These are phyloP conservation scores for Boeremia lycopersici DNA, from an alignment of 2,329 filamentous ascomycete species.

Conservation along the genomic window DNA sequence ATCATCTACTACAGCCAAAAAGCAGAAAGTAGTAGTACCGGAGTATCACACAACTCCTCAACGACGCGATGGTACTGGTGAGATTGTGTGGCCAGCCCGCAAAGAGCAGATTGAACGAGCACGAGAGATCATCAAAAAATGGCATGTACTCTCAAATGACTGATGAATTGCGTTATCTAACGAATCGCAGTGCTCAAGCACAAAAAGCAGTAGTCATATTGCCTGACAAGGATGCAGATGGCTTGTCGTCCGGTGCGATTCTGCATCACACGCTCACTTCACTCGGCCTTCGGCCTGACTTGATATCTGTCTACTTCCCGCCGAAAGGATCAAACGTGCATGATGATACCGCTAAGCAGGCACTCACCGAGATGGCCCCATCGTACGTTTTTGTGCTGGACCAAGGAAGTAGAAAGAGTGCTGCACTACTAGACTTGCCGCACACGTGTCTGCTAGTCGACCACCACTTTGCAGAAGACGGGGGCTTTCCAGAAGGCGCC, in stretches of 20 bases:
- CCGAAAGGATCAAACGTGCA: slow-evolving; percentile 66
- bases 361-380: slow-evolving; percentile 59
- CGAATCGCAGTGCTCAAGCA: slow-evolving; percentile 54
- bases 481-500: slow-evolving; percentile 63
- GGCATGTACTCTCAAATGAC: slow-evolving; percentile 49
- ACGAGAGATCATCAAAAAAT: slow-evolving; percentile 62
- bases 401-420: slow-evolving; percentile 64
- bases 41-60: slow-evolving; percentile 41
- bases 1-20: slow-evolving; percentile 30
- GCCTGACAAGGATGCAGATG: slow-evolving; percentile 73
- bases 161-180: slow-evolving; percentile 5
- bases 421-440: slow-evolving; percentile 58
- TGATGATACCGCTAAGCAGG: slow-evolving; percentile 57
- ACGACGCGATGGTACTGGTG: slow-evolving; percentile 46
- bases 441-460: slow-evolving; percentile 67
- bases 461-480: slow-evolving; percentile 64
- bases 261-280: slow-evolving; percentile 64
- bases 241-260: slow-evolving; percentile 68
- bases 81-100: slow-evolving; percentile 67
- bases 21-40: slow-evolving; percentile 32
- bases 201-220: slow-evolving; percentile 63
- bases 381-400: slow-evolving; percentile 68
- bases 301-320: slow-evolving; percentile 65
- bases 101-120: slow-evolving; percentile 61
- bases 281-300: slow-evolving; percentile 60